Evolutionary conservation across 257 asterid genomes (phyloP).

Genomic region (Nicotiana noctiflora): DNA sequence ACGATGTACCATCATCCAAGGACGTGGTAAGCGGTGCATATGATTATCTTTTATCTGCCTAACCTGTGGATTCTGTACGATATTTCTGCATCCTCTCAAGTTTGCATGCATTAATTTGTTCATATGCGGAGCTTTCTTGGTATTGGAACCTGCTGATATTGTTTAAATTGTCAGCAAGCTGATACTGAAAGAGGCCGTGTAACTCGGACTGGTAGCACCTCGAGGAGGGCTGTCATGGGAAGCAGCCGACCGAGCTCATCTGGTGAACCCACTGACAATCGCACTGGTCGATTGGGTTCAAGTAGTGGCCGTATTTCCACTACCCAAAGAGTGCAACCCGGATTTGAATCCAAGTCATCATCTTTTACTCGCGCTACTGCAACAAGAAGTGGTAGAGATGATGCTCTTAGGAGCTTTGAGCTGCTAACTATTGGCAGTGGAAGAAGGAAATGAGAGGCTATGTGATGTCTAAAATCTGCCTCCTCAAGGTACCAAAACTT

Average conservation of each 20-base stretch:
- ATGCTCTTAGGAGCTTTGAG: conserved; percentile 73
- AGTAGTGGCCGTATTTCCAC: conserved; percentile 49
- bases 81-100: not conserved
- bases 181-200: conserved; percentile 56
- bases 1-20: conserved; percentile 52
- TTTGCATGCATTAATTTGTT: not conserved
- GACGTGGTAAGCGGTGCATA: conserved; percentile 43
- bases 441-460: conserved; percentile 45
- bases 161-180: conserved; percentile 35
- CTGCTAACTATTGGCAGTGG: conserved; percentile 70
- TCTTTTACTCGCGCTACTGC: conserved; percentile 50
- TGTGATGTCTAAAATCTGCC: not conserved
- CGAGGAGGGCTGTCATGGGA: conserved; percentile 55
- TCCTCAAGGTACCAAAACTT: not conserved
- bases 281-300: conserved; percentile 43
- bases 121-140: not conserved
- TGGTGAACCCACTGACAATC: conserved; percentile 56
- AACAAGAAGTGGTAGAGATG: conserved; percentile 63
- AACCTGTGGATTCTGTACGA: not conserved
- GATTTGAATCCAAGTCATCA: conserved; percentile 61
- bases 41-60: not conserved
- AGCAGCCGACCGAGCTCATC: conserved; percentile 74
- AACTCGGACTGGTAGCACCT: conserved; percentile 51
- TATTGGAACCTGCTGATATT: not conserved
- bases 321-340: conserved; percentile 51